Evolutionary conservation across 2,329 filamentous ascomycete species (phyloP), one percentile per base, ranked within the genome.

Genomic region (Paramyrothecium roridum): DNA sequence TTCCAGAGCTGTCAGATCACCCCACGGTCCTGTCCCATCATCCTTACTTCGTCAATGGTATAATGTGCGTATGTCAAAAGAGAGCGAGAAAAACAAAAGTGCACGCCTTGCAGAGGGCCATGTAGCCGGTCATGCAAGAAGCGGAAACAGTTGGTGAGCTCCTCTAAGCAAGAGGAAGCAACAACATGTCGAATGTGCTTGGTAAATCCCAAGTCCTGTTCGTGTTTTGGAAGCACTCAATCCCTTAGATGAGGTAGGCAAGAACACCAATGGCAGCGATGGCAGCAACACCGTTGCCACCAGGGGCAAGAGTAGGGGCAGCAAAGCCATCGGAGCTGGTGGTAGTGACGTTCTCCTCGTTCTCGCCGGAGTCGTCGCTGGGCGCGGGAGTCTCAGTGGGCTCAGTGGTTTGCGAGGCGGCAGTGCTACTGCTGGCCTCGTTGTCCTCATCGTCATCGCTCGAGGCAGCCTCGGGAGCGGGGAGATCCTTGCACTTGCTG

Each of bases 221-320:
- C 26, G 26, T 4, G 4, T 4, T 10, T 10, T 10, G 26, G 26
- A 30, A 61, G 61, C 56, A 62, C 63, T 23, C 23, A 20, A 55
- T 53, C 53, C 54, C 61, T 57, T 76, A 83, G 64, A 83, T 66
- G 60, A 82, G 67, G 62, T 79, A 80, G 60, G 80, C 81, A 58
- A 84, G 69, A 48, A 83, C 65, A 54, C 80, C 81, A 48, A 80
- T 67, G 56, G 80, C 82, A 45, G 78, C 74, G 34, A 74, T 78
- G 8, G 78, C 79, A 21, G 67, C 71, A 46, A 73, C 75, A 50
- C 78, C 77, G 56, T 78, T 77, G 62, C 76, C 69, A 16, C 57
- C 66, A 30, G 72, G 70, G 46, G 76, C 80, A 57, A 79, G 70
- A 51, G 75, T 74, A 62, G 73, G 67, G 51, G 68, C 73, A 50